These are phyloP conservation scores for Apiospora arundinis DNA, from an alignment of 2,329 filamentous ascomycete genomes.

Conservation along the genomic window DNA sequence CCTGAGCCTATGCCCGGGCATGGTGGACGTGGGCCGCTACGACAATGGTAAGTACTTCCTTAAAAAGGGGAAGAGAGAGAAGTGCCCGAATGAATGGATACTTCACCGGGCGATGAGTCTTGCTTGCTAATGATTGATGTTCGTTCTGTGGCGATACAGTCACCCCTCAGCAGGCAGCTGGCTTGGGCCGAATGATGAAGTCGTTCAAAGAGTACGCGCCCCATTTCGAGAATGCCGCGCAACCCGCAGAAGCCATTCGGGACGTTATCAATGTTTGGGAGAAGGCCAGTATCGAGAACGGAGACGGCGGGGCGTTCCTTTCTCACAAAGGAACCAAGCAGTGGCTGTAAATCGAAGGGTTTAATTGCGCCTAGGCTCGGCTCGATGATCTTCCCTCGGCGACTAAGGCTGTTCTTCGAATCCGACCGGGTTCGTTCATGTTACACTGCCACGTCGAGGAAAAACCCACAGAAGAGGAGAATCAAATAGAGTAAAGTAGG, in stretches of 20 bases:
- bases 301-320: slow-evolving; percentile 53
- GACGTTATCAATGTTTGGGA: slow-evolving; percentile 31
- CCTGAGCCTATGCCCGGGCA: slow-evolving; percentile 57
- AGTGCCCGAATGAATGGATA: neutral
- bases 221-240: slow-evolving; percentile 32
- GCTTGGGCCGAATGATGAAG: neutral
- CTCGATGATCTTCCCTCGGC: no score
- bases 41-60: neutral
- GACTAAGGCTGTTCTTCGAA: neutral
- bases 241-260: slow-evolving; percentile 32
- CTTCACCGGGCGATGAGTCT: neutral
- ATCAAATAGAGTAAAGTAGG: neutral
- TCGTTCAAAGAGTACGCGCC: slow-evolving; percentile 32
- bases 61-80: neutral
- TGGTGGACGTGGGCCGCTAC: slow-evolving; percentile 45
- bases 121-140: neutral
- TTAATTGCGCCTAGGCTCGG: neutral
- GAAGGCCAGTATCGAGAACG: slow-evolving; percentile 33
- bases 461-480: neutral
- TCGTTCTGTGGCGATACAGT: neutral
- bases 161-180: neutral
- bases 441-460: neutral
- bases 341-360: slow-evolving; percentile 49
- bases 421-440: neutral
- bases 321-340: slow-evolving; percentile 60